phyloP scores from a whole-genome alignment of 2,329 filamentous ascomycete species.

The Colletotrichum sp. region DNA sequence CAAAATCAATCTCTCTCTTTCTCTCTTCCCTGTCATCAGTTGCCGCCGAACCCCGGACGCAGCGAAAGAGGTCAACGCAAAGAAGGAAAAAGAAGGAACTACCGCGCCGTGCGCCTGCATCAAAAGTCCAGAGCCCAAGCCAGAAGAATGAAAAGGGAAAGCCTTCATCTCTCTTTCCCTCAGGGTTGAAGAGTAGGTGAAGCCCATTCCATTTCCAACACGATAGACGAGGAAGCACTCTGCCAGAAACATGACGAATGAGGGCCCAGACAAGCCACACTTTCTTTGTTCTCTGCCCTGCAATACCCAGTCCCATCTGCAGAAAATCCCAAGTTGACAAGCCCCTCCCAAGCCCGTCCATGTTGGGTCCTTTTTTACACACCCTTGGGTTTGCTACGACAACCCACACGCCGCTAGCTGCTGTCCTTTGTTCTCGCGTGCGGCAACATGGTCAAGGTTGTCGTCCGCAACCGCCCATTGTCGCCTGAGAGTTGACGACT shows the following conservation, averaged over 20 bases:
- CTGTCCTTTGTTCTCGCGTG: slow-evolving; percentile 19
- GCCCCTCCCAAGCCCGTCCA: background rate
- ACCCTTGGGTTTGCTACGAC: background rate
- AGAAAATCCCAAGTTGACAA: background rate
- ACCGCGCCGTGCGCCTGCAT: background rate
- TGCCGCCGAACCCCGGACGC: background rate
- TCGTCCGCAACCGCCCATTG: slow-evolving; percentile 22
- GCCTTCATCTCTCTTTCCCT: background rate
- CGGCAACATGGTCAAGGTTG: slow-evolving; percentile 8
- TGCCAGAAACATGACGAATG: slow-evolving; percentile 20
- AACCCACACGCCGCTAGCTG: slow-evolving; percentile 10
- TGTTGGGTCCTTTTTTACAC: background rate
- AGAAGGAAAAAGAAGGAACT: background rate
- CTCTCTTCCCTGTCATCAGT: background rate
- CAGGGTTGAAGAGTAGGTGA: background rate
- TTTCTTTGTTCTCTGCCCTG: slow-evolving; percentile 16
- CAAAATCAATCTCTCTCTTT: background rate
- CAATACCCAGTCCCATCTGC: background rate
- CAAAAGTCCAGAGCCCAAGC: background rate
- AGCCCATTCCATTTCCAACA: background rate
- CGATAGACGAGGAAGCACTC: background rate
- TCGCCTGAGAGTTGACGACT: slow-evolving; percentile 10
- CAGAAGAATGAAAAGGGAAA: background rate
- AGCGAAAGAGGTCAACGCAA: background rate
- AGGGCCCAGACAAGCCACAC: slow-evolving; percentile 3